phyloP scores from a whole-genome alignment of 2,329 filamentous ascomycete genomes.

The Sporothrix pseudoabietina region DNA sequence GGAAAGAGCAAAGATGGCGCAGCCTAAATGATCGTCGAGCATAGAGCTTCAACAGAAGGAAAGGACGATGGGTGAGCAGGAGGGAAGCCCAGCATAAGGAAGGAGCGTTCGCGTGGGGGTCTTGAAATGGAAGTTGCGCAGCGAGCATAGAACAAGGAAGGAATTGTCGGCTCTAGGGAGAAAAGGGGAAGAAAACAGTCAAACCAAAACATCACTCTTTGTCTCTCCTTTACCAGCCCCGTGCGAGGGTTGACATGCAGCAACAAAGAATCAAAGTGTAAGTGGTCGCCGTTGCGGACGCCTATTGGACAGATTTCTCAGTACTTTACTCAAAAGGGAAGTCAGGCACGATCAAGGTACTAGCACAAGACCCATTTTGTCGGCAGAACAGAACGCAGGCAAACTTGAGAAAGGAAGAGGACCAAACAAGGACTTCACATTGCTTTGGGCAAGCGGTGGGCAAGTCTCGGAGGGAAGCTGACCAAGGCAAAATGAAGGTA shows the following conservation, averaged over 20 bases:
- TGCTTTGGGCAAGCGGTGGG: not conserved
- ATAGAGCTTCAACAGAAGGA: conserved; percentile 5
- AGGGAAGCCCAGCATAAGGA: conserved; percentile 8
- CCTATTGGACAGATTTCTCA: conserved; percentile 5
- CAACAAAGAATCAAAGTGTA: not conserved
- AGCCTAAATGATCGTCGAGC: not conserved
- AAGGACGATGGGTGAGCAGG: not conserved
- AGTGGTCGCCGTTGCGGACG: not conserved
- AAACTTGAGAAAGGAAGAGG: not conserved
- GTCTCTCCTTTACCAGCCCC: not conserved
- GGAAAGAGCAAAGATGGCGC: not conserved
- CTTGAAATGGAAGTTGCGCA: conserved; percentile 1
- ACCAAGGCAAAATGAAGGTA: not conserved
- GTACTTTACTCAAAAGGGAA: conserved; percentile 20
- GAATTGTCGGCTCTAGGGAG: not conserved
- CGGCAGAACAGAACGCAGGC: not conserved
- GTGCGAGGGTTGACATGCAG: not conserved
- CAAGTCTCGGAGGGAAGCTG: not conserved
- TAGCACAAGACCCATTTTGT: not conserved
- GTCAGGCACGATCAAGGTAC: not conserved
- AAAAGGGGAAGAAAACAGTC: not conserved
- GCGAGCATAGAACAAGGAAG: not conserved
- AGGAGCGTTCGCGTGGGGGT: not conserved
- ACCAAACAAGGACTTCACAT: not conserved
- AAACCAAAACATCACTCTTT: too few species aligned